Conservation (phyloP, 1,284 basidiomycete genomes). For the Pascua sp. region DNA sequence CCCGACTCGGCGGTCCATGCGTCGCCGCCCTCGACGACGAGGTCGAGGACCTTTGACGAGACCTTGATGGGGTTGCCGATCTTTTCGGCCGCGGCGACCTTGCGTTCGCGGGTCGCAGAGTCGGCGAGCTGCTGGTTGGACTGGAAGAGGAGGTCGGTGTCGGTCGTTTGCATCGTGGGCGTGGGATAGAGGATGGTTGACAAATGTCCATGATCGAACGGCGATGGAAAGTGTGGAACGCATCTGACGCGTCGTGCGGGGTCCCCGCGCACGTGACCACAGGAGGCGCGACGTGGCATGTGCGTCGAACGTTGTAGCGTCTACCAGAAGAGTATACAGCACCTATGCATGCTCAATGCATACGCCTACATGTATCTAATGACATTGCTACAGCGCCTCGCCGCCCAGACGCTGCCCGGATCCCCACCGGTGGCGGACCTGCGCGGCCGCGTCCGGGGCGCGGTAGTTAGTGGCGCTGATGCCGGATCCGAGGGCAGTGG, state of each 20-base stretch:
- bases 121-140: slow-evolving; percentile 70
- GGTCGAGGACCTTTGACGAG: slow-evolving; percentile 66
- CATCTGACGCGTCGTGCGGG: neutral
- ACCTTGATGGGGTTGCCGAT: slow-evolving; percentile 74
- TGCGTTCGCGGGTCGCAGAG: slow-evolving; percentile 63
- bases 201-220: too few species aligned
- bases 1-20: slow-evolving; percentile 86
- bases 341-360: neutral
- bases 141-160: slow-evolving; percentile 58
- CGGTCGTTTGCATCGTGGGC: slow-evolving; percentile 49
- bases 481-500: slow-evolving; percentile 2
- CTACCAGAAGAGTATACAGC: neutral
- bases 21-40: slow-evolving; percentile 61
- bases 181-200: too few species aligned
- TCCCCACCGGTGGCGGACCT: slow-evolving; percentile 41
- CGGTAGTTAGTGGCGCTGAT: neutral
- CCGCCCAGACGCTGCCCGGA: slow-evolving; percentile 44
- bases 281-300: neutral
- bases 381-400: neutral
- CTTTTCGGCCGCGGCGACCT: slow-evolving; percentile 66
- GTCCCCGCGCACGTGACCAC: too few species aligned
- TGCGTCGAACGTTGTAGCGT: neutral
- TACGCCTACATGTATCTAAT: neutral
- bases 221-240: neutral
- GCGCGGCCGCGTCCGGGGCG: neutral